Evolutionary conservation across 2,329 filamentous ascomycete species (phyloP).

Genomic region (Aspergillus awamori): DNA sequence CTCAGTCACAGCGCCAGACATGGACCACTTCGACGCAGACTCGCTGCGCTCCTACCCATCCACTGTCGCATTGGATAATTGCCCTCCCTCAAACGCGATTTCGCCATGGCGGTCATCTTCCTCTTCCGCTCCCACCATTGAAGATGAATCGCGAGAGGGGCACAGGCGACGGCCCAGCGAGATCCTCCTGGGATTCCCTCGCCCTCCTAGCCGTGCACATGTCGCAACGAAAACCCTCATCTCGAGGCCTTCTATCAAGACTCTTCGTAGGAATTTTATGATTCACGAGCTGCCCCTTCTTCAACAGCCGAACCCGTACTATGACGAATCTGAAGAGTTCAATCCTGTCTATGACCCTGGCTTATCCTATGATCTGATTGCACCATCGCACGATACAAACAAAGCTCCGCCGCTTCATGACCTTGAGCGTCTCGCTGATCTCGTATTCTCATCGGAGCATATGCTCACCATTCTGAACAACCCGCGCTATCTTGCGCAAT

Average conservation of each 20-base stretch:
- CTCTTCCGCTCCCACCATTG: background rate
- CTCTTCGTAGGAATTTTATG: constrained; percentile 30
- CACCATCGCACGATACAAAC: constrained; percentile 29
- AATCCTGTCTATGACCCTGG: constrained; percentile 37
- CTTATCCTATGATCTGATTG: constrained; percentile 39
- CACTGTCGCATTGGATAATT: constrained; percentile 12
- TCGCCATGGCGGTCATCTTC: background rate
- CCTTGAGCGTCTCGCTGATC: constrained; percentile 66
- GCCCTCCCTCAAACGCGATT: background rate
- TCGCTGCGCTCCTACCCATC: constrained; percentile 17
- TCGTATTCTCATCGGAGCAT: constrained; percentile 68
- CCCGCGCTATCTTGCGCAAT: constrained; percentile 63
- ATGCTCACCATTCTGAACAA: constrained; percentile 67
- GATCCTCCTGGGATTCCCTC: constrained; percentile 29
- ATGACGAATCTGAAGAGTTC: constrained; percentile 30
- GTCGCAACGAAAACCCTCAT: constrained; percentile 19
- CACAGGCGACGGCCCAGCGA: constrained; percentile 12
- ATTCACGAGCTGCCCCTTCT: constrained; percentile 33
- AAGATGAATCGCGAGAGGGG: background rate
- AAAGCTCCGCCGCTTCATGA: constrained; percentile 45
- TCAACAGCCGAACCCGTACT: constrained; percentile 29
- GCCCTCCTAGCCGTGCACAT: constrained; percentile 22
- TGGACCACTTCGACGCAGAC: constrained; percentile 11
- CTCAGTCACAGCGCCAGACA: background rate
- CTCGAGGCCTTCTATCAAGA: constrained; percentile 29